These are phyloP conservation scores for Phytopythium oedochilum DNA, from an alignment of 352 stramenopile species.

Conservation along the genomic window DNA sequence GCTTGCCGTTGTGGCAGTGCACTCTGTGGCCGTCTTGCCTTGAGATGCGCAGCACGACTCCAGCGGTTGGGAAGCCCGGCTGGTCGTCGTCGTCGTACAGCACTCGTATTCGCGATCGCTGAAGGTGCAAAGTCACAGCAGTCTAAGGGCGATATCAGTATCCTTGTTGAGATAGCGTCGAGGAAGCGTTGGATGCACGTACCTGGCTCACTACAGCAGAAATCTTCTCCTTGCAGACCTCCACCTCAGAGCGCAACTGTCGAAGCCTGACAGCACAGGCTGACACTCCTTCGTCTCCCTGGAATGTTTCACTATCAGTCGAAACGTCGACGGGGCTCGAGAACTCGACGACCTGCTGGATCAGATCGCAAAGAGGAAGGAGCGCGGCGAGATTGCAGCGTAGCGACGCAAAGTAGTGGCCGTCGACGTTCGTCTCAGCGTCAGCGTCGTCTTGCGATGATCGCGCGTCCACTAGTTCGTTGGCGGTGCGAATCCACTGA, in stretches of 20 bases:
- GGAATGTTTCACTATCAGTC: not conserved
- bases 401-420: not conserved
- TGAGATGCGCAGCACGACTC: constrained; percentile 35
- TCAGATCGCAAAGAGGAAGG: constrained; percentile 11
- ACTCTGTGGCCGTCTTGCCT: constrained; percentile 38
- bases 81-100: constrained; percentile 32
- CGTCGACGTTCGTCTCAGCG: not conserved
- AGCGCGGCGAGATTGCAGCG: not conserved
- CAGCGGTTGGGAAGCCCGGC: constrained; percentile 9
- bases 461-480: not conserved
- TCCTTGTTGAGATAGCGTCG: too few species aligned
- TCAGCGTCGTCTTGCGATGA: not conserved
- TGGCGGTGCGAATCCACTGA: not conserved
- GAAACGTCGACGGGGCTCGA: not conserved
- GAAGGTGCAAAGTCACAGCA: constrained; percentile 20
- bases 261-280: not conserved
- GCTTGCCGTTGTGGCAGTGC: constrained; percentile 17
- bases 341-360: constrained; percentile 6
- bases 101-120: constrained; percentile 24
- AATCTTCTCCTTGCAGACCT: constrained; percentile 20
- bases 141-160: constrained; percentile 15
- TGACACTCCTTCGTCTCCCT: not conserved
- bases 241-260: constrained; percentile 12
- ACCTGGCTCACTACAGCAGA: constrained; percentile 15
- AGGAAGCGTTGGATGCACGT: not conserved